Percentiles rank a stretch among this genome's conserved stretches.
Evolutionary conservation across 495 filamentous ascomycete genomes (phyloP).

Genomic region (Trichoderma reesei): DNA sequence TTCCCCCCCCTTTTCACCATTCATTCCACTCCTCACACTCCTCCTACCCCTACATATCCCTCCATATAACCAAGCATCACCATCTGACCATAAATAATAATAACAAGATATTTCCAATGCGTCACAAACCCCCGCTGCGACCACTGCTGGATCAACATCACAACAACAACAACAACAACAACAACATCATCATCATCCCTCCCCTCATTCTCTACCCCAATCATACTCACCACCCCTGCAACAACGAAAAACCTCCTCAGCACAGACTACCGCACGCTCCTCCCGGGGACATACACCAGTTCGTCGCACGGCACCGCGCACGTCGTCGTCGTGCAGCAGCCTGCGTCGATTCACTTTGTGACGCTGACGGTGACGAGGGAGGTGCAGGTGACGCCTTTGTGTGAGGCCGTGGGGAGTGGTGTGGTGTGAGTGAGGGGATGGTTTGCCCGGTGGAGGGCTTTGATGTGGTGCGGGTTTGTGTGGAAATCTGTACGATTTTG

Average conservation of each 20-base stretch:
- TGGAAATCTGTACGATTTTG: too few species aligned
- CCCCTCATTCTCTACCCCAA: background rate
- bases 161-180: background rate
- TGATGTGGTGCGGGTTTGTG: too few species aligned
- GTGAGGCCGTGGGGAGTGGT: background rate
- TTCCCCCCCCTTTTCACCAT: too few species aligned
- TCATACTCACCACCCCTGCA: background rate
- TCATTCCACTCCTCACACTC: background rate
- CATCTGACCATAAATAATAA: too few species aligned
- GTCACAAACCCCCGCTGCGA: constrained; percentile 3
- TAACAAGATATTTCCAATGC: constrained; percentile 3
- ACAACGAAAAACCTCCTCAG: background rate
- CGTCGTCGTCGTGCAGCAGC: background rate
- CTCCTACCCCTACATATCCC: background rate
- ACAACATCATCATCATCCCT: too few species aligned
- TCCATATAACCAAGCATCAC: background rate
- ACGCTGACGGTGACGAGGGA: background rate
- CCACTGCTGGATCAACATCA: constrained; percentile 4
- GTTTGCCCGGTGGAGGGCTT: background rate
- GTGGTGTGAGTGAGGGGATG: background rate
- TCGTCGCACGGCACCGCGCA: background rate
- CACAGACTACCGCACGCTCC: background rate
- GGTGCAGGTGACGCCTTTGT: background rate
- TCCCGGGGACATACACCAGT: background rate
- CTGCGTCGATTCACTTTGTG: background rate